Evolutionary conservation across 345 rosid species (phyloP).

Genomic region (Citrus medica): DNA sequence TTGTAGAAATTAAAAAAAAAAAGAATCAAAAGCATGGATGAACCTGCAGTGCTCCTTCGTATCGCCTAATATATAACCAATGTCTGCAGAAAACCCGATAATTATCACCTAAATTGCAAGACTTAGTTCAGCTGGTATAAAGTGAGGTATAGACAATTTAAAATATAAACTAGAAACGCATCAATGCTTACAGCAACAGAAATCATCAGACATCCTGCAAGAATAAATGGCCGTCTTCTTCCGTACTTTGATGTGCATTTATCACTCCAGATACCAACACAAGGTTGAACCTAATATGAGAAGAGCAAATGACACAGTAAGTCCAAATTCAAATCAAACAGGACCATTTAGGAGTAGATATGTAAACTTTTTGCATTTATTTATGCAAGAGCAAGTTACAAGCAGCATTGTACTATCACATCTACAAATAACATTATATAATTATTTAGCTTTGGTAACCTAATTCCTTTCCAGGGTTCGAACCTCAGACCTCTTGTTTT

Average conservation of each 20-base stretch:
- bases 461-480: too few relatives aligned
- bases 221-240: conserved; percentile 89
- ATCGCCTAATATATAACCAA: conserved; percentile 86
- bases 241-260: conserved; percentile 89
- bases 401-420: conserved; percentile 1
- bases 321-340: conserved; percentile 1
- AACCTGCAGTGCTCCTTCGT: conserved; percentile 94
- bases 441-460: too few relatives aligned
- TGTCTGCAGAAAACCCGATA: conserved; percentile 98
- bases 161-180: conserved; percentile 5
- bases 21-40: conserved; percentile 15
- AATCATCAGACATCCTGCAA: conserved; percentile 87
- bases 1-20: conserved; percentile 9
- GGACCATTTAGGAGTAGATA: not conserved
- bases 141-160: conserved; percentile 9
- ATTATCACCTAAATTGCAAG: conserved; percentile 86
- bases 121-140: conserved; percentile 46
- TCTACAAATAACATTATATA: not conserved
- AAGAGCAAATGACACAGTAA: conserved; percentile 15
- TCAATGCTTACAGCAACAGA: conserved; percentile 65
- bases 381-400: not conserved
- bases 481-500: too few relatives aligned
- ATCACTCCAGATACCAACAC: conserved; percentile 98
- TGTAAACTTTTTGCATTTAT: not conserved
- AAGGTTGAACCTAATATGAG: conserved; percentile 85